Conservation (phyloP, 306 rosid genomes). For the Vigna hirtella region DNA sequence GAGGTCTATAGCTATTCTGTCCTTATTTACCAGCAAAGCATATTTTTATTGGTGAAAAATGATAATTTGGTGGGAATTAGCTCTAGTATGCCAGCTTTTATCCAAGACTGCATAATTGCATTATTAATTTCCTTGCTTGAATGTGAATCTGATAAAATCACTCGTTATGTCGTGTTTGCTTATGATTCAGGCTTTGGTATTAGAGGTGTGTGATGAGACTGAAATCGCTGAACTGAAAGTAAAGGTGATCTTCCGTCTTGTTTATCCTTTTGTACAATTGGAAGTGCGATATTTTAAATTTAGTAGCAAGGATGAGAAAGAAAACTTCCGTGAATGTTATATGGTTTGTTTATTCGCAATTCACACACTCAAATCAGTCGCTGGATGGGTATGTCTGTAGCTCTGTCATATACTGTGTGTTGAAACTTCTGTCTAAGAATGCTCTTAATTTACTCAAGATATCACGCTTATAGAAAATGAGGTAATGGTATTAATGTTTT, state of each 20-base stretch:
- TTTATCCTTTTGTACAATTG: slow-evolving; percentile 26
- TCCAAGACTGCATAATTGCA: slow-evolving; percentile 31
- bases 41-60: slow-evolving; percentile 27
- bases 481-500: slow-evolving; percentile 28
- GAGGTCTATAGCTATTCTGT: slow-evolving; percentile 68
- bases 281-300: slow-evolving; percentile 20
- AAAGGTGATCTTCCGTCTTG: slow-evolving; percentile 67
- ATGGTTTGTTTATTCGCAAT: not conserved
- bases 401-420: slow-evolving; percentile 25
- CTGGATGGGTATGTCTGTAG: slow-evolving; percentile 32
- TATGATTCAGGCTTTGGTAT: slow-evolving; percentile 79
- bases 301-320: slow-evolving; percentile 14
- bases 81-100: slow-evolving; percentile 19
- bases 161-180: slow-evolving; percentile 41
- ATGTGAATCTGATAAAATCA: slow-evolving; percentile 40
- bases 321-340: slow-evolving; percentile 22
- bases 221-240: slow-evolving; percentile 95
- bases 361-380: slow-evolving; percentile 3
- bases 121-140: not conserved
- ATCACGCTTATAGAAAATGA: slow-evolving; percentile 18
- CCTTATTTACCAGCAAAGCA: slow-evolving; percentile 23
- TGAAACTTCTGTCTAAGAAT: slow-evolving; percentile 29
- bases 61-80: slow-evolving; percentile 29
- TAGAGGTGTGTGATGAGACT: slow-evolving; percentile 99
- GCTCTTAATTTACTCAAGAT: slow-evolving; percentile 34